Evolutionary conservation across 176 grass and related monocot species (phyloP), one percentile per base, ranked within the genome.

Genomic region (Carex kokanica): DNA sequence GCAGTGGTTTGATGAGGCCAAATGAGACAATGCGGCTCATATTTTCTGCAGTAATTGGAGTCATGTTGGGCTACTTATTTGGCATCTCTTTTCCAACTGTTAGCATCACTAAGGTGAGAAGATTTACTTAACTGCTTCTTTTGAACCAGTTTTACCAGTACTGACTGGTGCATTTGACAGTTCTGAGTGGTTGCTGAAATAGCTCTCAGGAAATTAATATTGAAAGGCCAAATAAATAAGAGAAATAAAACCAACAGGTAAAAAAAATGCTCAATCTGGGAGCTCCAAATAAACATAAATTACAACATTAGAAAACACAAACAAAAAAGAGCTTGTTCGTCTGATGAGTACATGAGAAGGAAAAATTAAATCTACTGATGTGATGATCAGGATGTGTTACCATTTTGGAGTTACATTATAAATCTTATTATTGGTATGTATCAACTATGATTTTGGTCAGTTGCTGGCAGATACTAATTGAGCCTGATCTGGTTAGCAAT

Each of bases 51-150:
- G 85, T 90, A 38, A 83, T 90, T 8, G 88, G 90, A 2, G 84
- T 84, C 7, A 77, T 92, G 61, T 81, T 95, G 17, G 93, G 93
- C 17, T 95, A 92, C 84, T 92, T 95, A 54, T 78, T 95, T 29
- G 90, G 93, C 34, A 89, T 95, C 14, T 95, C 90, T 3, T 90
- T 95, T 81, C 93, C 90, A 20, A 87, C 90, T 31, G 68, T 95
- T 34, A 90, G 80, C 85, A 89, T 92, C 59, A 87, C 93, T 78
- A 92, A 90, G 88, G 90, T 95, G 5, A 13, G n/a, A 68, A 2
- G 21, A 9, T 74, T 69, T 47, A 0, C 18, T 45, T 75, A 31
- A 17, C 47, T 14, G 23, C 13, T 75, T 54, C 10, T 29, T 24
- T 75, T 23, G 40, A 51, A 54, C 23, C 72, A 15, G 23, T 75